Evolutionary conservation across 1,284 basidiomycete genomes (phyloP), one percentile per base, ranked within the genome.

Genomic region (Puccinia hordei): DNA sequence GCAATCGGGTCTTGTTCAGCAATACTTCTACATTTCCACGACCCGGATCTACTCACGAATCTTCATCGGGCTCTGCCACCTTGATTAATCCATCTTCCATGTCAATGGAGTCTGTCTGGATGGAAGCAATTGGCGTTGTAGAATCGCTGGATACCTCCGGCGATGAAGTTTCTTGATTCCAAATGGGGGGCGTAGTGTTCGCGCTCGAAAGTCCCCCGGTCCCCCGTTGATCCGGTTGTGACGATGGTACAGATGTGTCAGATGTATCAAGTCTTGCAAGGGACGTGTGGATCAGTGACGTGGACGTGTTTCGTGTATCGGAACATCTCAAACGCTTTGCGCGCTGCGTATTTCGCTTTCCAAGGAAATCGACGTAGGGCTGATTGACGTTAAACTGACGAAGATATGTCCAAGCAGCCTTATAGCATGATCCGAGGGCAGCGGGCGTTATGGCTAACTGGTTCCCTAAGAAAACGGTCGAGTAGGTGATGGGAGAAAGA

Each of bases 1-100:
- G 1, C 30, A 17, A 41, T 13, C n/a, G 38, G 17, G 41, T 57
- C 17, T 41, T 59, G 12, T 30, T 71, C 6, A 71, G 51, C 27
- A 12, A 53, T 30, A n/a, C 22, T 69, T 10, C 17, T n/a, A 19
- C 24, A 35, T 41, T 53, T 33, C 38, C 13, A 9, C 4, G 17
- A 27, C 17, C 35, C 35, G 12, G 1, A 61, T 44, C n/a, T 17
- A 69, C 75, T 68, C 55, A 78, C 75, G 44, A 55, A 51, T 78
- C 75, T 46, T 78, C 75, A 38, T 78, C 75, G 19, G 75, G 65
- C 61, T 78, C 75, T 41, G 75, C 63, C 27, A 78, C 65, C 35
- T 71, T 68, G 2, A 69, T 30, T 24, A 78, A 59, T 17, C 65
- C 75, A 53, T 53, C 65, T 44, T 78, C 75, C 22, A 66, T 27